Evolutionary conservation across 495 filamentous ascomycete genomes (phyloP), one percentile per base, ranked within the genome.

Genomic region (Neurospora sp.): DNA sequence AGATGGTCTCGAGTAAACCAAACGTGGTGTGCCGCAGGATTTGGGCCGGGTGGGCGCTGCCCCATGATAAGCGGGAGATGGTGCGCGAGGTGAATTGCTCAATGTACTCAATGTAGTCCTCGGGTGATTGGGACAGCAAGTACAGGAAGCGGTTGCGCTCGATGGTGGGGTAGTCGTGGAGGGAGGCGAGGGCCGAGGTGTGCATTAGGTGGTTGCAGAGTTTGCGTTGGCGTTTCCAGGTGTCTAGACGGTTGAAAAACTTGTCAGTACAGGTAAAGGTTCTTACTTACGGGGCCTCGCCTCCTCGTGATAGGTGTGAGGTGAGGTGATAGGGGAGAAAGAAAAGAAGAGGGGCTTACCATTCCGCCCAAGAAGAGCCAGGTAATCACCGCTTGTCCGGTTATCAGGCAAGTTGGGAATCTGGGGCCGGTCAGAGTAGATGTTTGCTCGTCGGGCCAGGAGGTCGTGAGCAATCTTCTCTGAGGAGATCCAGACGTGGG

Each of bases 391-490:
- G 72, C 83, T 86, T 16, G 86, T 88, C 70, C 85, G 82, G 73
- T 87, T 88, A 72, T 88, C 84, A 8, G 84, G 83, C 20, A 86
- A 79, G 71, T 85, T 86, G 17, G 84, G 84, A 20, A 87, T 86
- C 41, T 77, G 81, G 4, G 88, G 90, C 9, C 90, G 86, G 76
- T 89, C 84, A 10, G 88, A 90, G 77, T 91, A 91, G 73, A 88
- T 89, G n/a, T 78, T 74, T 4, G 85, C 84, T 40, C 87, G 78
- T 69, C 86, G 85, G n/a, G 88, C 85, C 3, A 92, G 82, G 1
- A 92, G 79, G 27, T 91, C 88, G 27, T 85, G 80, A 17, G 89
- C 87, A 6, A 89, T 81, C 35, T 84, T 77, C 40, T 89, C 87
- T 8, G 84, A 85, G 0, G 87, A 87, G 40, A 92, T 86, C 79